Conservation (phyloP, 192 early-diverging fungal species). For the Phycomyces blakesleeanus region DNA sequence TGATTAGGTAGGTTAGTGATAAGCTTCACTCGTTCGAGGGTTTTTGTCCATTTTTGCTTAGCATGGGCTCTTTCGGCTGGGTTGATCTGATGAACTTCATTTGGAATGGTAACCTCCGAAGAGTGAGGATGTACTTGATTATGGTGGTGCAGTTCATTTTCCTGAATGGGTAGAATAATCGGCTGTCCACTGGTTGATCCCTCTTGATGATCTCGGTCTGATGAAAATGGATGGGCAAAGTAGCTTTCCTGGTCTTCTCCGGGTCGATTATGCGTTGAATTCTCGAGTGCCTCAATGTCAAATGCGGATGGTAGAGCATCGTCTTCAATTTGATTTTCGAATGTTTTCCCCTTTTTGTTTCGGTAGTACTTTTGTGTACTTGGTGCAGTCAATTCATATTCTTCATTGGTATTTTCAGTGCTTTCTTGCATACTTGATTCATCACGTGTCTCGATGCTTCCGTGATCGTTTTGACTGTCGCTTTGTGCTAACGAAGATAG, state of each 20-base stretch:
- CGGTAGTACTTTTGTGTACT: background rate
- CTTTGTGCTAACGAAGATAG: background rate
- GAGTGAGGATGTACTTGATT: background rate
- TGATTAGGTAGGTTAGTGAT: constrained; percentile 14
- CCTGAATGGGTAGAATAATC: background rate
- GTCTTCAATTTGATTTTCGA: constrained; percentile 1
- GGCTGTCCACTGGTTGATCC: background rate
- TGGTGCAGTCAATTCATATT: background rate
- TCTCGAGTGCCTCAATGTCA: constrained; percentile 6
- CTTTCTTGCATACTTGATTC: background rate
- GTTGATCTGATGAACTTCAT: background rate
- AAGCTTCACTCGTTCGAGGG: constrained; percentile 26
- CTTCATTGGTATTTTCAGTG: background rate
- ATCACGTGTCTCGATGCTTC: background rate
- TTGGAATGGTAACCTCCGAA: no score
- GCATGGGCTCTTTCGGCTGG: constrained; percentile 3
- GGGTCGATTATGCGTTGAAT: background rate
- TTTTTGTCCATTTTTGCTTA: constrained; percentile 27
- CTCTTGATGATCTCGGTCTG: background rate
- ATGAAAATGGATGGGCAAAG: background rate
- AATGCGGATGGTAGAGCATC: constrained; percentile 18
- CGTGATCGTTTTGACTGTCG: background rate
- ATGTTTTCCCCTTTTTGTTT: background rate
- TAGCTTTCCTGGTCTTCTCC: constrained; percentile 1
- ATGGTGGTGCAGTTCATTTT: background rate